Conservation (phyloP, 2,329 filamentous ascomycete genomes). For the Alternaria brassicicola region DNA sequence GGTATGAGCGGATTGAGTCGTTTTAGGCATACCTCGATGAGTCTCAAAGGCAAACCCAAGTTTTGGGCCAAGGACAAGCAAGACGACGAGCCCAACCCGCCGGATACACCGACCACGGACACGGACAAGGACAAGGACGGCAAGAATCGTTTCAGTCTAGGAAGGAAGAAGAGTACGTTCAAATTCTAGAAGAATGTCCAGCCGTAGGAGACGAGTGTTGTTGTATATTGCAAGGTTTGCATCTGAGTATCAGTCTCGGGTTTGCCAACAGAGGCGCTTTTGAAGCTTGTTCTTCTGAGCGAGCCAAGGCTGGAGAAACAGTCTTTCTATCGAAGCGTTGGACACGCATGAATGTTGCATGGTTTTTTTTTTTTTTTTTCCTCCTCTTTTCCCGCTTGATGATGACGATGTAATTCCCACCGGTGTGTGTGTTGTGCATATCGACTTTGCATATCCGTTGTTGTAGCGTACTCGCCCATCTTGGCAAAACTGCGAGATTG, state of each 20-base stretch:
- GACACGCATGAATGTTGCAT: background rate
- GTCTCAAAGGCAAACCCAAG: slow-evolving; percentile 77
- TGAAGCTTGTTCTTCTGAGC: background rate
- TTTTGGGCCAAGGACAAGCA: slow-evolving; percentile 57
- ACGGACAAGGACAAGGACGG: slow-evolving; percentile 67
- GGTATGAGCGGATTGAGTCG: slow-evolving; percentile 61
- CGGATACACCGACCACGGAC: slow-evolving; percentile 43
- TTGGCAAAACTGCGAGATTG: background rate
- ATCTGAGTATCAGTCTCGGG: background rate
- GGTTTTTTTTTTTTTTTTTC: background rate
- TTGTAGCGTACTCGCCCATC: background rate
- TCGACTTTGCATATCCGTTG: background rate
- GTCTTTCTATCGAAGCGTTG: background rate
- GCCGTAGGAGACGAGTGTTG: background rate
- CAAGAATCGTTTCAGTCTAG: slow-evolving; percentile 71
- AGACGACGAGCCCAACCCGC: slow-evolving; percentile 21
- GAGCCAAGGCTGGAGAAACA: background rate
- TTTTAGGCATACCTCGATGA: slow-evolving; percentile 75
- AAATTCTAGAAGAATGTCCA: slow-evolving; percentile 24
- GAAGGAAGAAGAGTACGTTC: slow-evolving; percentile 72
- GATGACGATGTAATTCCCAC: background rate
- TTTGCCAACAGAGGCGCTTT: background rate
- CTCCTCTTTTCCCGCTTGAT: background rate
- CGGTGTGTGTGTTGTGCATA: background rate
- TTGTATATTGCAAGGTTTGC: background rate